These are phyloP conservation scores for Staphylotrichum tortipilum DNA, from an alignment of 495 filamentous ascomycete genomes.

Conservation along the genomic window DNA sequence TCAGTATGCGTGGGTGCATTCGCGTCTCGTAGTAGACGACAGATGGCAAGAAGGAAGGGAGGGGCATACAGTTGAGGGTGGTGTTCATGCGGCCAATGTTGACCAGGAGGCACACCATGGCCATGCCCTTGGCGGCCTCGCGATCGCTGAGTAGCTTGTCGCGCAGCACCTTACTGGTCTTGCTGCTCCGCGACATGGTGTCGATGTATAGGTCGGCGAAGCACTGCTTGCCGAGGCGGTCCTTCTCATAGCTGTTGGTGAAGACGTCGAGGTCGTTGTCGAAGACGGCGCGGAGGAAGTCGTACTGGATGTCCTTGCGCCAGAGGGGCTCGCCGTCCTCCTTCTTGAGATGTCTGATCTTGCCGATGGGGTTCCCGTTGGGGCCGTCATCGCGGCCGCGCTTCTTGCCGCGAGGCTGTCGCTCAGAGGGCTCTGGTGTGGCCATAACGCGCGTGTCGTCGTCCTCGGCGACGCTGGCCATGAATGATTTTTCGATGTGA, in stretches of 20 bases:
- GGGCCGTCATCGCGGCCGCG: conserved; percentile 27
- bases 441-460: conserved; percentile 26
- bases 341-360: conserved; percentile 93
- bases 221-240: conserved; percentile 61
- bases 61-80: conserved; percentile 81
- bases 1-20: conserved; percentile 28
- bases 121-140: conserved; percentile 90
- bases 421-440: conserved; percentile 27
- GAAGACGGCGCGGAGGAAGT: conserved; percentile 87
- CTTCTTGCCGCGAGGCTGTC: conserved; percentile 26
- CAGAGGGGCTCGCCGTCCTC: conserved; percentile 94
- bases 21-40: no score
- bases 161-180: conserved; percentile 95
- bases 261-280: conserved; percentile 78
- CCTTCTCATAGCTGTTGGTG: conserved; percentile 70
- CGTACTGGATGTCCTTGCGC: conserved; percentile 95
- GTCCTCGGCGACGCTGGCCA: conserved; percentile 26
- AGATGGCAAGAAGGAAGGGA: not conserved
- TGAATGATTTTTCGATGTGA: conserved; percentile 27
- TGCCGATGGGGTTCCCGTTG: conserved; percentile 55
- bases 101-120: conserved; percentile 96
- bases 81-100: conserved; percentile 99
- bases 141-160: conserved; percentile 93
- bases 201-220: conserved; percentile 97
- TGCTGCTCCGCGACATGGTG: conserved; percentile 96